A percentile compares a stretch with the other conserved stretches of the same genome.
phyloP scores from a whole-genome alignment of 2,329 filamentous ascomycete species.

The Pseudocercospora musae region DNA sequence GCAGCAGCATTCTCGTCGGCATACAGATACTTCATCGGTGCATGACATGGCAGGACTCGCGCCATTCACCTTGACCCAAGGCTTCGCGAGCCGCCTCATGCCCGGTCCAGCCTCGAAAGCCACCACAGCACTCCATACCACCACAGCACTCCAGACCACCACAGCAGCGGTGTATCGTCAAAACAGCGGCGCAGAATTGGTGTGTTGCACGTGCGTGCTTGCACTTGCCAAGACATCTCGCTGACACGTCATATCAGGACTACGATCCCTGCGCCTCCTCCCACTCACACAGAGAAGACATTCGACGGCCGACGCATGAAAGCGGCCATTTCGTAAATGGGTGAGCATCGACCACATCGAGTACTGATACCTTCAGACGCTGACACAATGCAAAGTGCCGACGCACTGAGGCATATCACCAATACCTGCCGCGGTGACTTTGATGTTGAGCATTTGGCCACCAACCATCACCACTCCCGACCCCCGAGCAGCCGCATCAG shows the following conservation, averaged over 20 bases:
- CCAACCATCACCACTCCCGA: slow-evolving; percentile 5
- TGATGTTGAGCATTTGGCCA: slow-evolving; percentile 16
- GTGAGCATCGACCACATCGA: slow-evolving; percentile 10
- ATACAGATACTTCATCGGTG: slow-evolving; percentile 3
- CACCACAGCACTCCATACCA: not conserved
- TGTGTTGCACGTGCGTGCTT: not conserved
- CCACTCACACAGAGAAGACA: not conserved
- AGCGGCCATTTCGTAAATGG: slow-evolving; percentile 21
- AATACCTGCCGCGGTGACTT: slow-evolving; percentile 15
- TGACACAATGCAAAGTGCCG: slow-evolving; percentile 18
- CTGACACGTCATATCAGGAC: not conserved
- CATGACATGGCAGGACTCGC: slow-evolving; percentile 21
- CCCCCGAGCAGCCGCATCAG: slow-evolving; percentile 3
- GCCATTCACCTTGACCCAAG: slow-evolving; percentile 15
- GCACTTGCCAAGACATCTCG: not conserved
- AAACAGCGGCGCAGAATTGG: not conserved
- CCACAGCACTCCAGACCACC: not conserved
- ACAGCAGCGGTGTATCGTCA: not conserved
- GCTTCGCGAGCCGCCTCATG: not conserved
- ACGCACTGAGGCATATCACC: slow-evolving; percentile 22
- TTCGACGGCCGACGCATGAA: slow-evolving; percentile 18
- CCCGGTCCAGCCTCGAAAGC: slow-evolving; percentile 7
- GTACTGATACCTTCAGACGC: not conserved
- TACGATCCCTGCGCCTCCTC: not conserved
- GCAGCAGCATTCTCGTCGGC: slow-evolving; percentile 7